Conservation (phyloP, 176 grass and related monocot genomes). For the Phyllostachys edulis region DNA sequence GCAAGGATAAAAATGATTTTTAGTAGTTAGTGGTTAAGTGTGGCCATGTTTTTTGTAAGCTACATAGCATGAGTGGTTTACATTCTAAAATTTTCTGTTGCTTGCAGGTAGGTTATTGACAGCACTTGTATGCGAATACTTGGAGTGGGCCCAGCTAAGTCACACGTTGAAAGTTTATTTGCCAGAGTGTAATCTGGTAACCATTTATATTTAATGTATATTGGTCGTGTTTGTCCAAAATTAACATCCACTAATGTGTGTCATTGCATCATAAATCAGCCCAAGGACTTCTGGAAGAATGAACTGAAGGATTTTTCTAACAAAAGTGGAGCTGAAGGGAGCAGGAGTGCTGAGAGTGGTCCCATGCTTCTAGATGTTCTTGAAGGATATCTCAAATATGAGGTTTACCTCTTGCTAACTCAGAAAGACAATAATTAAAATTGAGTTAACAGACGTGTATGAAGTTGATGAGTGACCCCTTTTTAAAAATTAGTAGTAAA, state of each 20-base stretch:
- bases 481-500: conserved; percentile 4
- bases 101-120: conserved; percentile 85
- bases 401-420: conserved; percentile 58
- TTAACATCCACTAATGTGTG: conserved; percentile 7
- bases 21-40: neutral
- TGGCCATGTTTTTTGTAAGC: neutral
- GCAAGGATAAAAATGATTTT: neutral
- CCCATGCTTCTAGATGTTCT: conserved; percentile 93
- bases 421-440: neutral
- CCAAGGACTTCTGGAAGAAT: conserved; percentile 94
- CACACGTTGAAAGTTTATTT: conserved; percentile 95
- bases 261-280: conserved; percentile 38
- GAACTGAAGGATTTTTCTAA: conserved; percentile 74
- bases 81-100: conserved; percentile 9
- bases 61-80: conserved; percentile 21
- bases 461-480: neutral
- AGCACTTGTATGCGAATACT: conserved; percentile 79
- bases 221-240: neutral
- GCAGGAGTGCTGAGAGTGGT: conserved; percentile 71
- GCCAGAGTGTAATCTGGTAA: conserved; percentile 95
- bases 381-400: conserved; percentile 94
- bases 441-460: neutral
- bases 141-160: conserved; percentile 95
- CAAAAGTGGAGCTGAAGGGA: conserved; percentile 62
- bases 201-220: conserved; percentile 14